Evolutionary conservation across 2,329 filamentous ascomycete genomes (phyloP), one percentile per base, ranked within the genome.

Genomic region (Sporothrix luriei): DNA sequence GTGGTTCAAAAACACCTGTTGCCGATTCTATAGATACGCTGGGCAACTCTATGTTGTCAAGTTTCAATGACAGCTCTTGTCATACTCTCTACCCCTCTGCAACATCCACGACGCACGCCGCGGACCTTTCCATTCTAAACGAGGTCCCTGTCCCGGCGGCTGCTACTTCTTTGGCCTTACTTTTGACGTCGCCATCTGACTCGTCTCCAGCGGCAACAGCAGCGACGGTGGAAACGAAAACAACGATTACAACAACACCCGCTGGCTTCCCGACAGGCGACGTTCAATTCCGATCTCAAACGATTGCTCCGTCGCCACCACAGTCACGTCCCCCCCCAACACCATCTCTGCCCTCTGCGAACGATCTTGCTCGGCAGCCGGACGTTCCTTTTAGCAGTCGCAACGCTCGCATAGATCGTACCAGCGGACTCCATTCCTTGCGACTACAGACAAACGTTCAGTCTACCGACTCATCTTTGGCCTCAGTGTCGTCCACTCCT

Each of bases 231-330:
- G 52, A 13, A 43, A 16, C 40, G 14, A 11, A 55, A 2, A 16
- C 16, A 19, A 4, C 55, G 26, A 33, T 40, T 5, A 38, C 21
- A 19, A 48, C 62, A 6, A 66, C 70, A 29, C 49, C 71, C 4
- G 26, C 61, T 29, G 49, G 33, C 13, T 59, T 57, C 48, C 19
- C 68, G 3, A 24, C 65, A 10, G 19, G 69, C 71, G 70, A 74
- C 11, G 40, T 75, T 69, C 74, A 76, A 24, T 77, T 77, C 69
- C 75, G 72, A 29, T 73, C 76, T 24, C 73, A 75, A 48, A 76
- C 77, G 49, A 76, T 76, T 69, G 75, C 76, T 7, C 76, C 77
- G 14, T 78, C 77, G 14, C 75, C 78, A 14, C 76, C 76, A 14
- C 72, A 70, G 16, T 71, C 72, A n/a, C 73, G 64, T 21, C 67